Evolutionary conservation across 352 stramenopile species (phyloP).

Genomic region (Aphanomyces invadans): DNA sequence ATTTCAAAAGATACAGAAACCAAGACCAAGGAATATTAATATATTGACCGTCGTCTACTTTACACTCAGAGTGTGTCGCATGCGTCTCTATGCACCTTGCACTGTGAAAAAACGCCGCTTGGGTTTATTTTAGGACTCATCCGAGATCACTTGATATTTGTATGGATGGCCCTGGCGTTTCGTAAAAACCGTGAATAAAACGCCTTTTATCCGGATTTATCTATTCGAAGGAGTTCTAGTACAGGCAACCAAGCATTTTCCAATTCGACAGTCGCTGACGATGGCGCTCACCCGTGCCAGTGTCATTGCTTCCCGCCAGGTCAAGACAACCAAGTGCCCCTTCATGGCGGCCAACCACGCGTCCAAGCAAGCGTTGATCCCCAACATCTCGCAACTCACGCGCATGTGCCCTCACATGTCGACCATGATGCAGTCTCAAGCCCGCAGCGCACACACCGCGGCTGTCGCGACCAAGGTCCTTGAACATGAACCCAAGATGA

Average conservation of each 20-base stretch:
- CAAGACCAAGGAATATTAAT: no score
- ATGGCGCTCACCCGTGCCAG: slow-evolving; percentile 17
- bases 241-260: neutral
- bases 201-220: neutral
- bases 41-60: no score
- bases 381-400: slow-evolving; percentile 78
- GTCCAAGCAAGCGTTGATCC: slow-evolving; percentile 60
- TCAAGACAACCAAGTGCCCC: slow-evolving; percentile 35
- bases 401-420: slow-evolving; percentile 86
- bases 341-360: slow-evolving; percentile 79
- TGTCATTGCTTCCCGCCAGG: slow-evolving; percentile 16
- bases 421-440: slow-evolving; percentile 59
- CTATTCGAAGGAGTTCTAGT: neutral
- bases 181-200: slow-evolving; percentile 1
- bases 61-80: neutral
- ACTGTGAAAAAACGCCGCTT: neutral
- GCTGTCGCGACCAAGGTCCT: slow-evolving; percentile 21
- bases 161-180: neutral
- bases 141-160: neutral
- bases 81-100: neutral
- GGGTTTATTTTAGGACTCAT: neutral
- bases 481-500: slow-evolving; percentile 40
- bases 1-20: no score
- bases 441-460: slow-evolving; percentile 41
- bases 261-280: slow-evolving; percentile 1